These are phyloP conservation scores for Boletus fagicola DNA, from an alignment of 768 basidiomycete species.

Conservation along the genomic window DNA sequence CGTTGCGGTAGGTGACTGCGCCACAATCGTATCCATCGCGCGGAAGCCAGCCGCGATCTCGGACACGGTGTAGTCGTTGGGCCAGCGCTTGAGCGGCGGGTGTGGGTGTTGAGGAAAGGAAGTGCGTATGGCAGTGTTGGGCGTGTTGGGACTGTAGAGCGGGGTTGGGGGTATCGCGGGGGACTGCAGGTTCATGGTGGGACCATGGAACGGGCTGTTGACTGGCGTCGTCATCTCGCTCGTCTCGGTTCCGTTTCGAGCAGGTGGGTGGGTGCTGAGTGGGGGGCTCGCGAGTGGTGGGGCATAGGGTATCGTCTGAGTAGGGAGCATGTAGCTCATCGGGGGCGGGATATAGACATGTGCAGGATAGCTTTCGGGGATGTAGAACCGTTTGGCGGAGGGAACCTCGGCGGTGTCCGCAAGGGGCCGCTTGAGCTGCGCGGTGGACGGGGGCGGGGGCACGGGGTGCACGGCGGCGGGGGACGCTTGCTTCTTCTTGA, in stretches of 20 bases:
- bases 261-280: conserved; percentile 11
- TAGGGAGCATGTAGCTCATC: conserved; percentile 29
- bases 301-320: conserved; percentile 30
- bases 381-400: conserved; percentile 30
- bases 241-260: conserved; percentile 14
- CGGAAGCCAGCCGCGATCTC: conserved; percentile 63
- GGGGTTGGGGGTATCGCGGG: conserved; percentile 18
- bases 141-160: conserved; percentile 25
- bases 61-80: conserved; percentile 70
- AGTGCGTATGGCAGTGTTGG: conserved; percentile 21
- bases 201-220: conserved; percentile 16
- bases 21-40: conserved; percentile 42
- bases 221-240: conserved; percentile 16
- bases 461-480: not conserved
- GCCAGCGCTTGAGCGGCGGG: conserved; percentile 70
- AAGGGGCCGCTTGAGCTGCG: conserved; percentile 30
- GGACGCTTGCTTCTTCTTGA: conserved; percentile 18
- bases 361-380: conserved; percentile 27
- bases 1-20: conserved; percentile 44
- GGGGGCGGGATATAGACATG: conserved; percentile 31
- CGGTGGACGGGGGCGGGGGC: conserved; percentile 7
- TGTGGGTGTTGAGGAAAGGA: conserved; percentile 54
- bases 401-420: conserved; percentile 23
- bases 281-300: conserved; percentile 21
- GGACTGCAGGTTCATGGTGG: conserved; percentile 18